phyloP scores from a whole-genome alignment of 352 stramenopile genomes.

The Aphanomyces invadans region DNA sequence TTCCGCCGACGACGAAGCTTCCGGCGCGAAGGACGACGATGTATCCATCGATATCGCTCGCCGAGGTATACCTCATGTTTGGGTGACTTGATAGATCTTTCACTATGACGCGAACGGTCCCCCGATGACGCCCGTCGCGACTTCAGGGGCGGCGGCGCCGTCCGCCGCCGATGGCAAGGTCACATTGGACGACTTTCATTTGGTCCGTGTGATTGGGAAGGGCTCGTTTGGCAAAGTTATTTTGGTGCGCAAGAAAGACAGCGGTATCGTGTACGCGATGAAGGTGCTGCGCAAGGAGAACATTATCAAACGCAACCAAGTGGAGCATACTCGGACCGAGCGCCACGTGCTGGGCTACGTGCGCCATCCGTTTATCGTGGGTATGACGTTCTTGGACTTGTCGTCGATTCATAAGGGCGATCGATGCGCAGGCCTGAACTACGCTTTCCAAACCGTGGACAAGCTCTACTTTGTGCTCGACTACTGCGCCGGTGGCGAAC shows the following conservation, averaged over 20 bases:
- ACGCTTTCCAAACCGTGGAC: constrained; percentile 94
- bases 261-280: constrained; percentile 93
- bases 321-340: constrained; percentile 99
- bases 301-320: constrained; percentile 98
- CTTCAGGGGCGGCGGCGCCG: not conserved
- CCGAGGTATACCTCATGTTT: too few relatives aligned
- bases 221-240: constrained; percentile 95
- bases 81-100: constrained; percentile 41
- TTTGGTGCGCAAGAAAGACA: constrained; percentile 91
- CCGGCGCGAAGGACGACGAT: constrained; percentile 42
- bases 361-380: constrained; percentile 97
- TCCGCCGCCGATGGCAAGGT: constrained; percentile 56
- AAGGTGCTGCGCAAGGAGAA: constrained; percentile 99
- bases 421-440: constrained; percentile 56
- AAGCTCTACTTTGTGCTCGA: constrained; percentile 99
- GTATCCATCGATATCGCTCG: constrained; percentile 16
- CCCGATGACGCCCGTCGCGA: constrained; percentile 30
- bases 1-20: constrained; percentile 31
- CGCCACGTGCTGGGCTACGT: constrained; percentile 95
- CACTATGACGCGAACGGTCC: constrained; percentile 61
- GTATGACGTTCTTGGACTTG: constrained; percentile 25
- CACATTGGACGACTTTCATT: constrained; percentile 89
- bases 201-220: constrained; percentile 97
- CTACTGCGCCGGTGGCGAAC: constrained; percentile 95
- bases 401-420: not conserved